phyloP scores from a whole-genome alignment of 2,329 filamentous ascomycete genomes.

The Davidsoniella australis region DNA sequence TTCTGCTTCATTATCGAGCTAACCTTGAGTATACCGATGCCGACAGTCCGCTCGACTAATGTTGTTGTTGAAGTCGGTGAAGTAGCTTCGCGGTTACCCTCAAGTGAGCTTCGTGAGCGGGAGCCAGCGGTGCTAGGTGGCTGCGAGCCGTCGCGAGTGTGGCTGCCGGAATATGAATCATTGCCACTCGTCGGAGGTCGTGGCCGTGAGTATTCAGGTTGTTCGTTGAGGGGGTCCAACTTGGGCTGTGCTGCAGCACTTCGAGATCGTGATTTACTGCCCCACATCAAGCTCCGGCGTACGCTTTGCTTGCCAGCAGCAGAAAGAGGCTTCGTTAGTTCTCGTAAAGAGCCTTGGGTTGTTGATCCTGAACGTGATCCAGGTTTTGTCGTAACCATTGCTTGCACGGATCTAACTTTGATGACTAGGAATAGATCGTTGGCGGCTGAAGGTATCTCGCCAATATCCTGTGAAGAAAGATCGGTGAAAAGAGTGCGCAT shows the following conservation, averaged over 20 bases:
- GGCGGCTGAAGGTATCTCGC: constrained; percentile 42
- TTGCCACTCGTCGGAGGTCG: constrained; percentile 21
- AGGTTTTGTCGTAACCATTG: constrained; percentile 28
- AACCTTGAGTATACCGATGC: constrained; percentile 60
- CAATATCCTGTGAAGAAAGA: constrained; percentile 58
- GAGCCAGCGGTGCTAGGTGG: constrained; percentile 43
- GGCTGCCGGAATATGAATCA: constrained; percentile 28
- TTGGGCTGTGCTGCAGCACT: constrained; percentile 24
- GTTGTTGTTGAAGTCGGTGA: constrained; percentile 17
- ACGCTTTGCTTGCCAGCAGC: constrained; percentile 35
- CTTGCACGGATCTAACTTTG: constrained; percentile 49
- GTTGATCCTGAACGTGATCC: constrained; percentile 34
- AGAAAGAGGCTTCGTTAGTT: constrained; percentile 27
- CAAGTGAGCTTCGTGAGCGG: constrained; percentile 25
- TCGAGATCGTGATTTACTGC: constrained; percentile 35
- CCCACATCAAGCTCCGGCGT: constrained; percentile 54
- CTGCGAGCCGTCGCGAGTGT: constrained; percentile 11
- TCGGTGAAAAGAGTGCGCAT: constrained; percentile 81
- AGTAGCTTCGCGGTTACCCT: constrained; percentile 13
- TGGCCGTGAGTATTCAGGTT: constrained; percentile 23
- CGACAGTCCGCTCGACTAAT: constrained; percentile 41
- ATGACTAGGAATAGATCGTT: constrained; percentile 70
- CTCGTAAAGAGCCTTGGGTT: constrained; percentile 27
- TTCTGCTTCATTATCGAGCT: constrained; percentile 53
- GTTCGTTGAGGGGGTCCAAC: constrained; percentile 41